These are phyloP conservation scores for Aspergillus aculeatus DNA, from an alignment of 2,329 filamentous ascomycete genomes.

Conservation along the genomic window DNA sequence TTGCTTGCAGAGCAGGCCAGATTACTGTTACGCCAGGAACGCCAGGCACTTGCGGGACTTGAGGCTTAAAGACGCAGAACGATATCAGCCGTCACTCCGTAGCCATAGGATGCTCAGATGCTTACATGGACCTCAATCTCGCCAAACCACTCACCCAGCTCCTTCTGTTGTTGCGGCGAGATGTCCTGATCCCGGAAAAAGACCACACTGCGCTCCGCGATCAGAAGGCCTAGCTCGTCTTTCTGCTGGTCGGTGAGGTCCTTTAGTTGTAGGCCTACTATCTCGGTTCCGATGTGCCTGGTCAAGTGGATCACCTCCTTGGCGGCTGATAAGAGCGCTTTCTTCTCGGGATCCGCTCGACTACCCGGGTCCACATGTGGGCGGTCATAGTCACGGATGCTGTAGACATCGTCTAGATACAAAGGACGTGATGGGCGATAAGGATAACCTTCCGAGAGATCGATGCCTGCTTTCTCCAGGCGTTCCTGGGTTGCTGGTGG, in stretches of 20 bases:
- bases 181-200: slow-evolving; percentile 65
- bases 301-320: slow-evolving; percentile 64
- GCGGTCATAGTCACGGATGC: slow-evolving; percentile 60
- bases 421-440: slow-evolving; percentile 67
- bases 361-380: slow-evolving; percentile 60
- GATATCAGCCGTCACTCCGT: neutral
- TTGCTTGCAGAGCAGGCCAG: slow-evolving; percentile 67
- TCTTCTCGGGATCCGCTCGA: slow-evolving; percentile 65
- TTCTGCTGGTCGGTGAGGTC: slow-evolving; percentile 59
- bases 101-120: neutral
- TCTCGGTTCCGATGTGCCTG: slow-evolving; percentile 62
- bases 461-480: slow-evolving; percentile 66
- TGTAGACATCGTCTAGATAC: slow-evolving; percentile 68
- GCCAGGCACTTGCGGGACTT: slow-evolving; percentile 69
- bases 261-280: slow-evolving; percentile 63
- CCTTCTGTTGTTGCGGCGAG: slow-evolving; percentile 61
- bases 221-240: slow-evolving; percentile 62
- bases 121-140: slow-evolving; percentile 67
- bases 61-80: slow-evolving; percentile 50
- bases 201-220: slow-evolving; percentile 65
- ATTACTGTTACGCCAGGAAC: slow-evolving; percentile 65
- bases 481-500: slow-evolving; percentile 58
- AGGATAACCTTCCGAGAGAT: slow-evolving; percentile 69
- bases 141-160: slow-evolving; percentile 63
- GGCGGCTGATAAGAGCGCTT: slow-evolving; percentile 55